A percentile compares a stretch with the other conserved stretches of the same genome.
Conservation (phyloP, 2,329 filamentous ascomycete genomes). For the Pseudofabraea citricarpa region DNA sequence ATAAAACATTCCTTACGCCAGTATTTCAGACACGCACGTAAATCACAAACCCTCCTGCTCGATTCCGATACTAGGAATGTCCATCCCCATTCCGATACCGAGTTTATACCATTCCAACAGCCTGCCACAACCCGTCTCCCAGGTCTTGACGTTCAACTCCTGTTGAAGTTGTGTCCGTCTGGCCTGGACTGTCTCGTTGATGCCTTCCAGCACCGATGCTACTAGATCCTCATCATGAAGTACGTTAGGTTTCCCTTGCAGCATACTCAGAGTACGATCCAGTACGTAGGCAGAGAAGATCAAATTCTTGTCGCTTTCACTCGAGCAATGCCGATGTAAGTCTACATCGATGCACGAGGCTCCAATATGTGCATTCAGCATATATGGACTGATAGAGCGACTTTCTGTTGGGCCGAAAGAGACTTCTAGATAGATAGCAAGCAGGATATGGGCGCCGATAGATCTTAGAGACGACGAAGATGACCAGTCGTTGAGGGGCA, state of each 20-base stretch:
- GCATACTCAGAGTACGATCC: not conserved
- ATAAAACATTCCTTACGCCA: no score
- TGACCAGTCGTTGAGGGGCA: not conserved
- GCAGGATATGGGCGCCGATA: not conserved
- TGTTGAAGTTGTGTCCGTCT: not conserved
- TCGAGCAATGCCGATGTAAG: not conserved
- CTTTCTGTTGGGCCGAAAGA: not conserved
- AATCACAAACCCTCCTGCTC: no score
- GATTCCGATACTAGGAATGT: no score
- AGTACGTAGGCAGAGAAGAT: not conserved
- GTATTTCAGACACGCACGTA: no score
- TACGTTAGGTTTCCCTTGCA: not conserved
- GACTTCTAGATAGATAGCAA: not conserved
- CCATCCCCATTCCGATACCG: no score
- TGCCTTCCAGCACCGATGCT: not conserved
- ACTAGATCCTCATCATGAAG: not conserved
- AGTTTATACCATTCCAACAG: not conserved
- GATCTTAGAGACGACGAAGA: not conserved
- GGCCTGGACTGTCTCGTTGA: not conserved
- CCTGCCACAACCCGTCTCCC: not conserved
- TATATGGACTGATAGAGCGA: not conserved
- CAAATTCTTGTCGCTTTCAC: not conserved
- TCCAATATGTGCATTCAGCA: not conserved
- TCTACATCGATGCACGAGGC: not conserved
- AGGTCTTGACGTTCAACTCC: not conserved